Conservation (phyloP, 306 rosid genomes). For the Corylus avellana region DNA sequence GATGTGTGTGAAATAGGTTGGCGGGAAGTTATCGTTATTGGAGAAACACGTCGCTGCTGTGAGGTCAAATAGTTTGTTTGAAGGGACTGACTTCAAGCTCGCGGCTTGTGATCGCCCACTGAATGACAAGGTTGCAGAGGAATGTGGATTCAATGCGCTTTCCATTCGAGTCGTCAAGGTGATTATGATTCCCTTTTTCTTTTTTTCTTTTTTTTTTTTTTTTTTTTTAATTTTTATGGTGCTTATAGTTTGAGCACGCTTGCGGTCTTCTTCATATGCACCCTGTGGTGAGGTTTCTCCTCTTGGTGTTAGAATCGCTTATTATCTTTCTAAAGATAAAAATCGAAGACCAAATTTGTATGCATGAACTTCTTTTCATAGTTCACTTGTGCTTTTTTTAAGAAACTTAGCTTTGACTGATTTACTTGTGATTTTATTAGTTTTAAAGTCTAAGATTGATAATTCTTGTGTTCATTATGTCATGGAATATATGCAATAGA, state of each 20-base stretch:
- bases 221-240: not conserved
- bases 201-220: not conserved
- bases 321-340: not conserved
- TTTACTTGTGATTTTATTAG: not conserved
- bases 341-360: not conserved
- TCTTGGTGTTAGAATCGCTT: not conserved
- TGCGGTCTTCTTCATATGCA: not conserved
- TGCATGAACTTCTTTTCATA: not conserved
- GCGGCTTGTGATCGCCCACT: slow-evolving; percentile 66
- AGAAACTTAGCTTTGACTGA: not conserved
- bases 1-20: slow-evolving; percentile 42
- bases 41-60: slow-evolving; percentile 60
- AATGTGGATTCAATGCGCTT: slow-evolving; percentile 89
- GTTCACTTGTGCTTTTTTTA: not conserved
- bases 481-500: not conserved
- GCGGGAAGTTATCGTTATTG: slow-evolving; percentile 67
- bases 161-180: slow-evolving; percentile 81
- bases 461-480: not conserved
- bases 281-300: not conserved
- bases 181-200: not conserved
- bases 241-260: not conserved
- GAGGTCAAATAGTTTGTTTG: slow-evolving; percentile 48
- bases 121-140: slow-evolving; percentile 55
- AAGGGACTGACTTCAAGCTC: slow-evolving; percentile 88
- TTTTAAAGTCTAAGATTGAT: not conserved